Evolutionary conservation across 345 rosid species (phyloP), one percentile per base, ranked within the genome.

Genomic region (Anacardium occidentale): DNA sequence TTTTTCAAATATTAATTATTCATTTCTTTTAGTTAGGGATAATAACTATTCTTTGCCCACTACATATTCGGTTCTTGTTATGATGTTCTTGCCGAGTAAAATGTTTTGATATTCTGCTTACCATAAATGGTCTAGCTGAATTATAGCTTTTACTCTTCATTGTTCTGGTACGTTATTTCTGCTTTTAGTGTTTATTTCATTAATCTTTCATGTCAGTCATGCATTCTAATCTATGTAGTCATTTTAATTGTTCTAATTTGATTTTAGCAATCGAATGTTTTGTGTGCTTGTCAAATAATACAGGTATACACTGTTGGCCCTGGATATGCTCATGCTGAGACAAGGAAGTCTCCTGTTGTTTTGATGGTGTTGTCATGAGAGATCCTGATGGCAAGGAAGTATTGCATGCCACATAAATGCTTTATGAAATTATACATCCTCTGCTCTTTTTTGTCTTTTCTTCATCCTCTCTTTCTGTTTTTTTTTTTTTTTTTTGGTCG

Each of bases 211-310:
- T 55, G 26, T 18, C 62, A 25, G 44, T 55, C 9, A 6, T 22
- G 53, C 37, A 40, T 3, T 44, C 63, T 55, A 8, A 56, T 40
- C 13, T 34, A 34, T 32, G 32, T 22, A 40, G n/a, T 68, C 24
- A 24, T 9, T 69, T 24, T 70, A 10, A 42, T n/a, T 26, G 1
- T 44, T 70, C 52, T 25, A 25, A 10, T 25, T 66, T 59, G 55
- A 20, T 50, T 75, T 60, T 79, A n/a, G 64, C 21, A 17, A 77
- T 57, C 59, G 64, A 9, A 68, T 66, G 50, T 68, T 67, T 71
- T 52, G 64, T 55, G 71, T 17, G 72, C 50, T 71, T 75, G 73
- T 71, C 54, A 57, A 66, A 67, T 90, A 75, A 74, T 81, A 18
- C 72, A 95, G 99, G n/a, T n/a, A n/a, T n/a, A n/a, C n/a, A n/a